These are phyloP conservation scores for Arabidopsis suecica DNA, from an alignment of 345 rosid species.

Conservation along the genomic window DNA sequence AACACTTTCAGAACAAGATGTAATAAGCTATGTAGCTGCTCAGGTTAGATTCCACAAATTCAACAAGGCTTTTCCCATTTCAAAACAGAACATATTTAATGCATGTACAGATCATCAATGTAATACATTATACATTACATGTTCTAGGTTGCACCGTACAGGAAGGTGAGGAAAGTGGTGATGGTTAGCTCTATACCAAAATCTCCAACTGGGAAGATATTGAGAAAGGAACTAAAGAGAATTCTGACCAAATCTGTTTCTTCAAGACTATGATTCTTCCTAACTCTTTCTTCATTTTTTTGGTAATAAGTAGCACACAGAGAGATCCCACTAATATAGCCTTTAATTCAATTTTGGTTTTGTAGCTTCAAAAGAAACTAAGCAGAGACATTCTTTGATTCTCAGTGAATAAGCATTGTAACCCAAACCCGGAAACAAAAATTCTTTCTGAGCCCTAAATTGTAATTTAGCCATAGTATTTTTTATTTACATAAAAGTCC, in stretches of 20 bases:
- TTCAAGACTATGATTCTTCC: constrained; percentile 54
- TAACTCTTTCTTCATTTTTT: background rate
- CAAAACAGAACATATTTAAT: background rate
- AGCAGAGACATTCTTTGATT: background rate
- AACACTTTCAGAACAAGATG: constrained; percentile 53
- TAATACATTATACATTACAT: background rate
- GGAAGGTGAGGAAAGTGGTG: constrained; percentile 80
- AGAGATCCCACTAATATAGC: constrained; percentile 14
- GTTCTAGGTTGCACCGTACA: constrained; percentile 79
- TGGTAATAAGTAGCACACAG: constrained; percentile 10
- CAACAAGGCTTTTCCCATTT: background rate
- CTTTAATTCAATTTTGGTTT: constrained; percentile 22
- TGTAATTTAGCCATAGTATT: background rate
- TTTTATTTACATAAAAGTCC: constrained; percentile 19
- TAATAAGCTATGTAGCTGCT: constrained; percentile 59
- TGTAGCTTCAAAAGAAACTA: constrained; percentile 2
- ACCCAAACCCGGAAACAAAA: background rate
- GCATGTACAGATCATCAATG: background rate
- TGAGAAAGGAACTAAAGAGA: constrained; percentile 67
- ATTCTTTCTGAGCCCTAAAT: background rate
- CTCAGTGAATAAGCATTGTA: constrained; percentile 13
- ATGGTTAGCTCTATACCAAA: constrained; percentile 67
- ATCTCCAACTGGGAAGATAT: constrained; percentile 84
- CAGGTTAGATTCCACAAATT: constrained; percentile 53
- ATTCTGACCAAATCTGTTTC: constrained; percentile 25